phyloP scores from a whole-genome alignment of 2,329 filamentous ascomycete species.

The Volutella citrinella region DNA sequence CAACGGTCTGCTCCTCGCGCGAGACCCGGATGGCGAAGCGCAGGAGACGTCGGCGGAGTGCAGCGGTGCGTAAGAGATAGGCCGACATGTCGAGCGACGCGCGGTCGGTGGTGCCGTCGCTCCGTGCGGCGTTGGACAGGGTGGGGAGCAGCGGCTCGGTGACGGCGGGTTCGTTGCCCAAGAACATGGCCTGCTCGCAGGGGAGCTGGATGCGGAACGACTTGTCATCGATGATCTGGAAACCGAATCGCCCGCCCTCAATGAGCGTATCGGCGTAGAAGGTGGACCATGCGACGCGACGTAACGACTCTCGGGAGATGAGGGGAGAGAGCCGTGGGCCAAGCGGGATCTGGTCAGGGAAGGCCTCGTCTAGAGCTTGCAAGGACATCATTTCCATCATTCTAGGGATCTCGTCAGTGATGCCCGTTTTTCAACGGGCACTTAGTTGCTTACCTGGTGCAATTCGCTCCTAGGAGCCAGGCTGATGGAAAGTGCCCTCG shows the following conservation, averaged over 20 bases:
- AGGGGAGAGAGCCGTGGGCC: neutral
- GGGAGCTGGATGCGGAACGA: slow-evolving; percentile 6
- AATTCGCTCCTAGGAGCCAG: slow-evolving; percentile 2
- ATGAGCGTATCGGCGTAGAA: slow-evolving; percentile 7
- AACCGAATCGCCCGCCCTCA: slow-evolving; percentile 8
- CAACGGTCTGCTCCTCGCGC: slow-evolving; percentile 8
- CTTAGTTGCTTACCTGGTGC: neutral
- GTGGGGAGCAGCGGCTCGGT: no score
- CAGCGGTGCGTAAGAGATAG: slow-evolving; percentile 6
- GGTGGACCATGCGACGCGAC: slow-evolving; percentile 7
- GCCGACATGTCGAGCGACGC: slow-evolving; percentile 7
- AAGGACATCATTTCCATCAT: slow-evolving; percentile 6
- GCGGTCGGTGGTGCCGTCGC: slow-evolving; percentile 2
- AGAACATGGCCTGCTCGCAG: slow-evolving; percentile 5
- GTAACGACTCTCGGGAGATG: slow-evolving; percentile 3
- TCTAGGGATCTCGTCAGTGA: neutral
- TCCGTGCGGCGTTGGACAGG: no score
- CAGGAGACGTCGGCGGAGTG: slow-evolving; percentile 3
- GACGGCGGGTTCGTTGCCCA: neutral
- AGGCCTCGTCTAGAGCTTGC: no score
- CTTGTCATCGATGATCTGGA: slow-evolving; percentile 8
- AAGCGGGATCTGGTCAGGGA: no score
- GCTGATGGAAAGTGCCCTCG: slow-evolving; percentile 3
- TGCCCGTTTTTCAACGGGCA: no score
- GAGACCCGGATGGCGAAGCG: slow-evolving; percentile 15